phyloP scores from a whole-genome alignment of 306 rosid genomes.

The Myrica gale region DNA sequence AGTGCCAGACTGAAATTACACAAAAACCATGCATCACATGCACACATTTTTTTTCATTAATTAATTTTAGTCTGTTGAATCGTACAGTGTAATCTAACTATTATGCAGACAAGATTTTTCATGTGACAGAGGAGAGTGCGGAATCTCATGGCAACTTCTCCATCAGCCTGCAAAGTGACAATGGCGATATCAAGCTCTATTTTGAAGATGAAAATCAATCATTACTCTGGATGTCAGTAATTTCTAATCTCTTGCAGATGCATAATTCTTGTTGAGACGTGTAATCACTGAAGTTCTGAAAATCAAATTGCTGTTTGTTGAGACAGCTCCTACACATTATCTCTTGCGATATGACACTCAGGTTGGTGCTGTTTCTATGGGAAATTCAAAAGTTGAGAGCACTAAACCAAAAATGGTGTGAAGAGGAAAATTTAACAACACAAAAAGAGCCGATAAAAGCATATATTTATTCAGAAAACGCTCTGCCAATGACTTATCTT shows the following conservation, averaged over 20 bases:
- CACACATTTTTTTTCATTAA: background rate
- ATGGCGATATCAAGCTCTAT: slow-evolving; percentile 23
- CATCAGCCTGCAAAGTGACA: slow-evolving; percentile 17
- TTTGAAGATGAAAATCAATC: slow-evolving; percentile 28
- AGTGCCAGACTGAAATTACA: background rate
- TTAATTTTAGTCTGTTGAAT: background rate
- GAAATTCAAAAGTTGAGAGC: too few relatives aligned
- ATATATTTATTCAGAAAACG: too few relatives aligned
- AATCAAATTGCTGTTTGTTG: background rate
- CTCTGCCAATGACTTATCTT: too few relatives aligned
- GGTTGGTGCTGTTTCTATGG: too few relatives aligned
- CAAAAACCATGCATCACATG: background rate
- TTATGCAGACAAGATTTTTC: slow-evolving; percentile 24
- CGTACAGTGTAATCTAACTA: background rate
- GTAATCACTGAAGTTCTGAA: background rate
- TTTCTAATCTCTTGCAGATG: slow-evolving; percentile 26
- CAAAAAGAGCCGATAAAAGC: too few relatives aligned
- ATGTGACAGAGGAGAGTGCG: slow-evolving; percentile 17
- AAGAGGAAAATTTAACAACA: too few relatives aligned
- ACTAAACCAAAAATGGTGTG: too few relatives aligned
- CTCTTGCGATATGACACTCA: background rate
- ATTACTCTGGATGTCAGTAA: slow-evolving; percentile 20
- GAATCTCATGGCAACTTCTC: slow-evolving; percentile 22
- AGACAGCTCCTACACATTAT: background rate
- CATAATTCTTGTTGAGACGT: slow-evolving; percentile 2